Evolutionary conservation across 148 eudicot species (phyloP).

Genomic region (Cornus controversa): DNA sequence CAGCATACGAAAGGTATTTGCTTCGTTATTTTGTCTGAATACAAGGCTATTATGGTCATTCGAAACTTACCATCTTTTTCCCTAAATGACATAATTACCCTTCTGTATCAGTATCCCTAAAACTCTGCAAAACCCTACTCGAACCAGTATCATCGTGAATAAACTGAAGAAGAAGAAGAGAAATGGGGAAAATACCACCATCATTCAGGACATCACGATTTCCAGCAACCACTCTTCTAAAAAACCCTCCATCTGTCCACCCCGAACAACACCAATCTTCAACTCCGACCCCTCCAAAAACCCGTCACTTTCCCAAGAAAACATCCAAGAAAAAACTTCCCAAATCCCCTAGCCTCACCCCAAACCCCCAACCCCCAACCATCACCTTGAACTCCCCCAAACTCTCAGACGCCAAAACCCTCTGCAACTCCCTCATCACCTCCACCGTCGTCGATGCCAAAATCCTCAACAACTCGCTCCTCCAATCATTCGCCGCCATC

Average conservation of each 20-base stretch:
- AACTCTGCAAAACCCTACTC: not conserved
- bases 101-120: no score
- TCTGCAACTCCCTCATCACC: constrained; percentile 41
- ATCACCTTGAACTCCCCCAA: constrained; percentile 34
- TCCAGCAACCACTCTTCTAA: constrained; percentile 26
- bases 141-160: not conserved
- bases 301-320: constrained; percentile 14
- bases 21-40: no score
- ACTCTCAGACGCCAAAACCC: constrained; percentile 60
- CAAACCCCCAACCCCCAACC: constrained; percentile 20
- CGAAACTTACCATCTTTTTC: no score
- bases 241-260: constrained; percentile 9
- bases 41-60: no score
- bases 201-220: constrained; percentile 27
- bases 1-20: no score
- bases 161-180: not conserved
- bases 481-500: constrained; percentile 52
- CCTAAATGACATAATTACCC: no score
- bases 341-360: constrained; percentile 12
- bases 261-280: constrained; percentile 14
- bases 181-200: constrained; percentile 52
- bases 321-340: constrained; percentile 2
- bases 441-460: no score
- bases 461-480: constrained; percentile 59
- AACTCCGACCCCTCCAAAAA: constrained; percentile 11